These are phyloP conservation scores for Mikania micrantha DNA, from an alignment of 129 eudicot species.

Conservation along the genomic window DNA sequence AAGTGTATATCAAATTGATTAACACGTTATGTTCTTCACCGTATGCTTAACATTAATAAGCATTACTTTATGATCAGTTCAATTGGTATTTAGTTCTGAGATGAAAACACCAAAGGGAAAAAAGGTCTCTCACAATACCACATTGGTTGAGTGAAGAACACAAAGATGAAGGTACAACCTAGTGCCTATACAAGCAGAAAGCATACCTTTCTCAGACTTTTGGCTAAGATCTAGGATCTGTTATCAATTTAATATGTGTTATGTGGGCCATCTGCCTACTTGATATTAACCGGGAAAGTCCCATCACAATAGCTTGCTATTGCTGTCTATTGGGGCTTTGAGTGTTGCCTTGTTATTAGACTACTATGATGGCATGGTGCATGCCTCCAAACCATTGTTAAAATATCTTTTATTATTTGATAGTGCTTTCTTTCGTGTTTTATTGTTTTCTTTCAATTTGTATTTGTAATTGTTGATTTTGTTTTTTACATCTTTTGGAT, in stretches of 20 bases:
- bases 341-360: constrained; percentile 12
- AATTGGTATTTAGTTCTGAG: not conserved
- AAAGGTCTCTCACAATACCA: not conserved
- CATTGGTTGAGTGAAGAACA: constrained; percentile 5
- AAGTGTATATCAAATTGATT: not conserved
- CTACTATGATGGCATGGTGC: constrained; percentile 13
- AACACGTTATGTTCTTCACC: not conserved
- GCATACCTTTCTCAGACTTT: constrained; percentile 85
- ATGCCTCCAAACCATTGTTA: not conserved
- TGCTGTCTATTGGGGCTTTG: not conserved
- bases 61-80: not conserved
- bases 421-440: too few species aligned
- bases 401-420: too few species aligned
- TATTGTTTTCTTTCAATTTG: too few species aligned
- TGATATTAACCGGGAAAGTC: constrained; percentile 18
- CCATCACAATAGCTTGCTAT: constrained; percentile 22
- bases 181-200: not conserved
- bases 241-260: constrained; percentile 47
- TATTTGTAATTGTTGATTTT: not conserved
- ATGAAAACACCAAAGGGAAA: not conserved
- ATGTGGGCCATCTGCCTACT: constrained; percentile 20
- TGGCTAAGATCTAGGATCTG: constrained; percentile 86
- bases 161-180: too few species aligned
- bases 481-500: not conserved
- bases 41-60: not conserved